Evolutionary conservation across 1,139 yeast species (phyloP).

Genomic region (Suhomyces choctaworum): DNA sequence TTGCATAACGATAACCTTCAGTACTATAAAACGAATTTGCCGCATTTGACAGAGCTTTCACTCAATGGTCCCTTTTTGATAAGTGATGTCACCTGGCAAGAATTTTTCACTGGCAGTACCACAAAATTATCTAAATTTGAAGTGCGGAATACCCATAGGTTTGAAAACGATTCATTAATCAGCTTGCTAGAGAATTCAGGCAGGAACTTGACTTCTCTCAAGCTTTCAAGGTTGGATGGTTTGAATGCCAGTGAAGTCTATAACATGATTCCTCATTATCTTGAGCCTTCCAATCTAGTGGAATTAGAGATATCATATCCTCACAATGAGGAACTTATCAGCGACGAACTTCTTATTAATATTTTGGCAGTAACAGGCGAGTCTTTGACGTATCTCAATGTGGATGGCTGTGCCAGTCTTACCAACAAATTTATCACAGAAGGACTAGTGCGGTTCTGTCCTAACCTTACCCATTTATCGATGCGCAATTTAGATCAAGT

Average conservation of each 20-base stretch:
- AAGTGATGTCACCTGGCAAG: slow-evolving; percentile 73
- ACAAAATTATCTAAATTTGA: slow-evolving; percentile 46
- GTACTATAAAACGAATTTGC: slow-evolving; percentile 61
- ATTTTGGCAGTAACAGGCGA: slow-evolving; percentile 63
- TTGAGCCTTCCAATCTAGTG: slow-evolving; percentile 46
- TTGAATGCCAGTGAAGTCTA: slow-evolving; percentile 58
- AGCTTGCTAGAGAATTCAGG: slow-evolving; percentile 67
- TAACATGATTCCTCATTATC: slow-evolving; percentile 63
- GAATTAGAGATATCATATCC: slow-evolving; percentile 73
- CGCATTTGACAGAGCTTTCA: slow-evolving; percentile 50
- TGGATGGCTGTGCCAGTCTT: slow-evolving; percentile 73
- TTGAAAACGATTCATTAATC: slow-evolving; percentile 65
- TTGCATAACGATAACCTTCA: slow-evolving; percentile 73
- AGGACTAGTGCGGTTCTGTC: slow-evolving; percentile 62
- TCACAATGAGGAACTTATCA: slow-evolving; percentile 60
- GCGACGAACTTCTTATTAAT: slow-evolving; percentile 69
- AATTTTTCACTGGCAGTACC: slow-evolving; percentile 55
- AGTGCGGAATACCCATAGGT: slow-evolving; percentile 79
- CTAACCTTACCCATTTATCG: slow-evolving; percentile 53
- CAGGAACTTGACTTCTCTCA: slow-evolving; percentile 44
- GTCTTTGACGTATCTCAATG: slow-evolving; percentile 53
- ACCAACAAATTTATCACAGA: slow-evolving; percentile 64
- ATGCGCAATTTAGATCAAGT: slow-evolving; percentile 57
- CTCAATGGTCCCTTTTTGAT: slow-evolving; percentile 89
- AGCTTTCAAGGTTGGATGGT: slow-evolving; percentile 71